Base-by-base conservation (phyloP, 208 protist genomes). In the Leishmania gerbilli region DNA sequence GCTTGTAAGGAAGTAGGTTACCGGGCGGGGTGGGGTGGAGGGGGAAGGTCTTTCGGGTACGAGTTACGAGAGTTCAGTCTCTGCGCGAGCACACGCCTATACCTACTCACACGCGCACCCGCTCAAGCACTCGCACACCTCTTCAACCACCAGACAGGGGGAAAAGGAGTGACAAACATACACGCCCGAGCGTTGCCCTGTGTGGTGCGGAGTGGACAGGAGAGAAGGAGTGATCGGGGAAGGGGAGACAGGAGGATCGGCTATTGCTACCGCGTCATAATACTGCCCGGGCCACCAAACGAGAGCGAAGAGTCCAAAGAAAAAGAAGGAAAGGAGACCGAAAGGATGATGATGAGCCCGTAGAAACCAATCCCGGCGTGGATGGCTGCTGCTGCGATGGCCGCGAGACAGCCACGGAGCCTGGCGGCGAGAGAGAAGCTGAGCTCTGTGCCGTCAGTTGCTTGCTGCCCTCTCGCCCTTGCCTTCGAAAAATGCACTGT, bases 101-200 rank as follows among this genome's bases (percentile, higher is more conserved):
- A 31, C 40, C 40, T 53, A 77, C 53, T 37, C 74, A 77, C 56
- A 77, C 55, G 27, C 74, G 24, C n/a, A 40, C 71, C 31, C 42
- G 68, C 37, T 49, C 68, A n/a, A 53, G 21, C 51, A 53, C 37
- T 37, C 11, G 11, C 56, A 62, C 58, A 60, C 69, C 45, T 55
- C 19, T 31, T 37, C 21, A 31, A n/a, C 27, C 24, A 53, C 45
- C 15, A 53, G 45, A 24, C 24, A 51, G 27, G 27, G 45, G 24
- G 27, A 53, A 24, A 27, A 74, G 31, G 7, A 27, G 45, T 21
- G 5, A 21, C 45, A 37, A 40, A 74, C 49, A 55, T 31, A 6
- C 4, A 19, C 69, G 7, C 27, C 13, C 21, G 24, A 37, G 27
- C 45, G 7, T 74, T 31, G 8, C 27, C 37, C 13, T 45, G 19